Evolutionary conservation across 1,284 basidiomycete species (phyloP), one percentile per base, ranked within the genome.

Genomic region (Phylloporus sp.): DNA sequence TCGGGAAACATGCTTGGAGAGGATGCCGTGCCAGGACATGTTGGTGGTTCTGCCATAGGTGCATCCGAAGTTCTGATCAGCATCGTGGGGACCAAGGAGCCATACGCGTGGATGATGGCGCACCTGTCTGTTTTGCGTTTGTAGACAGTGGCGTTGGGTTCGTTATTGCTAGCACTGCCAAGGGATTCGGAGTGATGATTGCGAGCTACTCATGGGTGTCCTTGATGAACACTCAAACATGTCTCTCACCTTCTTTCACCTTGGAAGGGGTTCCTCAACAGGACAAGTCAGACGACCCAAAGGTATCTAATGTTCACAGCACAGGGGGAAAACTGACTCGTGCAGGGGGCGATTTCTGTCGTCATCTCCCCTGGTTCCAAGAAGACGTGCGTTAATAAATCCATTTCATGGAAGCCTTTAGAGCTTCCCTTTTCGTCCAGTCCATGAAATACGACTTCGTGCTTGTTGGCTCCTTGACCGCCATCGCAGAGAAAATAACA

Each of bases 231-330:
- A 28, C 42, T 39, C 34, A 20, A 32, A 13, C 50, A 28, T 31
- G 20, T 6, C 11, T 54, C 12, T 56, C 32, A 59, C 15, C 26
- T n/a, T 39, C 28, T 60, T 32, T 20, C 42, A 87, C 1, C 79
- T 89, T 8, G 87, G 86, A 20, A 76, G 80, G 50, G 89, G 90
- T 2, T 83, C 90, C 72, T 74, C 91, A 44, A 81, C 83, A 12
- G 85, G 87, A 24, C 75, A 76, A 37, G 81, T 82, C 69, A 82
- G 82, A 69, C 76, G 74, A 17, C 73, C 74, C 12, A 79, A 82
- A 39, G 86, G 89, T 28, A 54, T 5, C 6, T 20, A 39, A 44
- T 7, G 10, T 22, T 49, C 5, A 18, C 4, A 3, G 3, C 17
- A n/a, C 6, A 13, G 22, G 1, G 12, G 8, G 10, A 13, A 40